phyloP scores from a whole-genome alignment of 129 eudicot species.

The Helianthus annuus region DNA sequence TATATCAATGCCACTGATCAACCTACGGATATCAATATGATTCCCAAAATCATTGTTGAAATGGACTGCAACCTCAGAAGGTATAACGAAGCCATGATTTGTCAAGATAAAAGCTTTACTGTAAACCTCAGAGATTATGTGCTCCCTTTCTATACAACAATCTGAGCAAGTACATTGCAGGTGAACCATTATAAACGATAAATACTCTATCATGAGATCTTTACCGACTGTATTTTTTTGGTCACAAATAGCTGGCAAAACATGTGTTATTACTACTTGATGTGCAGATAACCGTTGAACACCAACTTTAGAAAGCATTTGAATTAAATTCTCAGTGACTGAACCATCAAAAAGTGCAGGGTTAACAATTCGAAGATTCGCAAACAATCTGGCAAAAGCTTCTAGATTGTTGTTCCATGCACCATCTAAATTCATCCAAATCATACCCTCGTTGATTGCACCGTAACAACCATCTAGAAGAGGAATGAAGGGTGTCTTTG shows the following conservation, averaged over 20 bases:
- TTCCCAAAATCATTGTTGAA: slow-evolving; percentile 62
- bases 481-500: slow-evolving; percentile 71
- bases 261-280: slow-evolving; percentile 66
- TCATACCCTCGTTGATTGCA: slow-evolving; percentile 61
- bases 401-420: slow-evolving; percentile 31
- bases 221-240: slow-evolving; percentile 30
- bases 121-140: slow-evolving; percentile 56
- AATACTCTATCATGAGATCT: slow-evolving; percentile 67
- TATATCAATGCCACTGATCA: slow-evolving; percentile 54
- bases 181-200: slow-evolving; percentile 77
- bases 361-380: slow-evolving; percentile 62
- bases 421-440: slow-evolving; percentile 69
- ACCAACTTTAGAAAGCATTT: slow-evolving; percentile 67
- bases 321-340: slow-evolving; percentile 40
- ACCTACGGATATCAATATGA: slow-evolving; percentile 44
- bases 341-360: slow-evolving; percentile 55
- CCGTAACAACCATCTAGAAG: slow-evolving; percentile 63
- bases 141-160: slow-evolving; percentile 59
- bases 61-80: slow-evolving; percentile 66
- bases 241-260: slow-evolving; percentile 68
- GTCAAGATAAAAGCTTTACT: slow-evolving; percentile 65
- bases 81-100: slow-evolving; percentile 65
- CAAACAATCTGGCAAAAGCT: slow-evolving; percentile 56
- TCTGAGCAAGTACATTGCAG: slow-evolving; percentile 62
- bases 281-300: slow-evolving; percentile 72